Percentiles rank a stretch among this genome's conserved stretches.
Conservation (phyloP, 2,329 filamentous ascomycete species). For the Colletotrichum tropicale region DNA sequence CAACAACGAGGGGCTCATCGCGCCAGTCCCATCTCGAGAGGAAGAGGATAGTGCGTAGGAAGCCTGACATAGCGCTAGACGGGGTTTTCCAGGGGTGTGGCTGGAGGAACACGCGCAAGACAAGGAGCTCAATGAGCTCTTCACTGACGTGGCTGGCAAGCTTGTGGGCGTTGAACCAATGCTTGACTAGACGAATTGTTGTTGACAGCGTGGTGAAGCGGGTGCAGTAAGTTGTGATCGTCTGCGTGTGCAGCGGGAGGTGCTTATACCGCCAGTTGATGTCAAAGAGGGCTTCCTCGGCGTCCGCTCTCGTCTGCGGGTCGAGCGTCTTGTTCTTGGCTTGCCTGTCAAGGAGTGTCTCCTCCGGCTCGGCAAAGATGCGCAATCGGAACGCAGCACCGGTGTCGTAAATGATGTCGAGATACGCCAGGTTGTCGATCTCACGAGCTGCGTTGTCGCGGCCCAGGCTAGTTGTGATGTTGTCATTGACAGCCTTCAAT, state of each 20-base stretch:
- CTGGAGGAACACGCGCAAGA: conserved; percentile 77
- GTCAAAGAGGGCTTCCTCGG: conserved; percentile 70
- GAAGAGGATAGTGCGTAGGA: conserved; percentile 80
- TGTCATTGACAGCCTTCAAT: conserved; percentile 64
- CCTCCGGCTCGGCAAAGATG: conserved; percentile 88
- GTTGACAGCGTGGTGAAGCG: conserved; percentile 80
- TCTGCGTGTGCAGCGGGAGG: conserved; percentile 80
- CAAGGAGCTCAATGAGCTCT: conserved; percentile 85
- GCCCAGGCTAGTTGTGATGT: conserved; percentile 73
- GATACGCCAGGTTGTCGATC: conserved; percentile 77
- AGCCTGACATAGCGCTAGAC: conserved; percentile 77
- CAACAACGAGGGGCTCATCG: conserved; percentile 79
- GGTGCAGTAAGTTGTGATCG: conserved; percentile 79
- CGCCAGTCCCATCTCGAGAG: conserved; percentile 94
- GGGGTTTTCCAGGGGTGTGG: conserved; percentile 83
- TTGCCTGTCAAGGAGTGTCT: conserved; percentile 78
- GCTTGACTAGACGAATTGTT: conserved; percentile 83
- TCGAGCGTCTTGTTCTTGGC: conserved; percentile 75
- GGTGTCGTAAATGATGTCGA: conserved; percentile 78
- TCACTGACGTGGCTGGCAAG: conserved; percentile 76
- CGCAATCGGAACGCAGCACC: conserved; percentile 82
- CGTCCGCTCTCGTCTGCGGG: conserved; percentile 68
- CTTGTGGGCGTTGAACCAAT: conserved; percentile 87
- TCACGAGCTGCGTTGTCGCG: conserved; percentile 76
- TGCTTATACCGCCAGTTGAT: conserved; percentile 77